Evolutionary conservation across 2,329 filamentous ascomycete genomes (phyloP).

Genomic region (Ophiostoma ulmi): DNA sequence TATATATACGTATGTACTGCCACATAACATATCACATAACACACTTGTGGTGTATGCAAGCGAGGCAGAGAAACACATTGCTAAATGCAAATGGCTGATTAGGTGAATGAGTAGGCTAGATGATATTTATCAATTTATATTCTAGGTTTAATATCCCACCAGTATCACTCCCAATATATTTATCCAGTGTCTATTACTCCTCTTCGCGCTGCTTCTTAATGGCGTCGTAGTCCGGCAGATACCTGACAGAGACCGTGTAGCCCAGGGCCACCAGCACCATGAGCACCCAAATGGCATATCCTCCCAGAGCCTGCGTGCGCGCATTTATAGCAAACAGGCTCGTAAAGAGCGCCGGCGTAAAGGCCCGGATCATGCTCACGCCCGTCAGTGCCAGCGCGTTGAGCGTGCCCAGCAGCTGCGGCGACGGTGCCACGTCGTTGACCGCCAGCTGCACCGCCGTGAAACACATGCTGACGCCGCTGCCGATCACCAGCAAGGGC

Average conservation of each 20-base stretch:
- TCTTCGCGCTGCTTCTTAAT: conserved; percentile 25
- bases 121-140: not conserved
- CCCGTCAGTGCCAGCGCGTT: conserved; percentile 64
- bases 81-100: too few species aligned
- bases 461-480: conserved; percentile 63
- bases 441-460: conserved; percentile 67
- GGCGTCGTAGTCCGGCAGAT: conserved; percentile 37
- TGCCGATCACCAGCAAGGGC: conserved; percentile 48
- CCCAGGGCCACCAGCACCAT: conserved; percentile 39
- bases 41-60: too few species aligned
- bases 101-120: too few species aligned
- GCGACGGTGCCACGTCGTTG: conserved; percentile 66
- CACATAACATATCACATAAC: too few species aligned
- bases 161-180: not conserved
- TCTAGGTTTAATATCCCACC: too few species aligned
- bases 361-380: conserved; percentile 56
- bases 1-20: too few species aligned
- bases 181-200: not conserved
- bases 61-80: too few species aligned
- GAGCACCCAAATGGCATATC: conserved; percentile 63
- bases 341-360: conserved; percentile 61
- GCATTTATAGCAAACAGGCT: conserved; percentile 65
- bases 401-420: conserved; percentile 61
- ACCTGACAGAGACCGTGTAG: conserved; percentile 34
- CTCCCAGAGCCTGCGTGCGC: conserved; percentile 54